phyloP scores from a whole-genome alignment of 2,329 filamentous ascomycete genomes.

The Lachnellula cervina region DNA sequence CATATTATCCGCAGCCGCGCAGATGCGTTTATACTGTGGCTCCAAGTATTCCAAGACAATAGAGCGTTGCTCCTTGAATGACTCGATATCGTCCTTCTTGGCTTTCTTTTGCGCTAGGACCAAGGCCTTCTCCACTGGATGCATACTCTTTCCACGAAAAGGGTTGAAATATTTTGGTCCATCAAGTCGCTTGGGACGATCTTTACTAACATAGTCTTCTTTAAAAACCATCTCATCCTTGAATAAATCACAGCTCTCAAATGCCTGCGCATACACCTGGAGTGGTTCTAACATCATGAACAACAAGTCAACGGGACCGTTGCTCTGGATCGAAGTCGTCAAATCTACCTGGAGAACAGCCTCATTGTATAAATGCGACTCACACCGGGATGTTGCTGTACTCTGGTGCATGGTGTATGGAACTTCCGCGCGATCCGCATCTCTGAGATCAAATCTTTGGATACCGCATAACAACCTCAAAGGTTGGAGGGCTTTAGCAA shows the following conservation, averaged over 20 bases:
- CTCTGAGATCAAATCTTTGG: background rate
- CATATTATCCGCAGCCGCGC: background rate
- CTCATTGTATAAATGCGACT: background rate
- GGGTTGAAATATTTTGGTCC: background rate
- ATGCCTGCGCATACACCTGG: background rate
- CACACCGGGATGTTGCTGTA: background rate
- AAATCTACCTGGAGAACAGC: background rate
- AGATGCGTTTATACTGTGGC: background rate
- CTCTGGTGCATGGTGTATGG: background rate
- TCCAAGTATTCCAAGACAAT: background rate
- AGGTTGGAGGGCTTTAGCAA: background rate
- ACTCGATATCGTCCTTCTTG: background rate
- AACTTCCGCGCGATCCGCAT: background rate
- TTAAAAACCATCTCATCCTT: background rate
- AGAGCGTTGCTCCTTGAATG: background rate
- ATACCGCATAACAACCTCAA: background rate
- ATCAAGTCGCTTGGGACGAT: background rate
- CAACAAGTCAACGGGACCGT: background rate
- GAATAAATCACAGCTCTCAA: background rate
- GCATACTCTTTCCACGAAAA: background rate
- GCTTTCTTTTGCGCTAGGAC: background rate
- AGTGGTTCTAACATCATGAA: background rate
- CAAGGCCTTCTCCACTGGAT: background rate
- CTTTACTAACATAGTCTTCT: too few species aligned
- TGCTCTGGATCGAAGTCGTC: background rate